Conservation (phyloP, 345 rosid genomes). For the Moricandia moricandioides region DNA sequence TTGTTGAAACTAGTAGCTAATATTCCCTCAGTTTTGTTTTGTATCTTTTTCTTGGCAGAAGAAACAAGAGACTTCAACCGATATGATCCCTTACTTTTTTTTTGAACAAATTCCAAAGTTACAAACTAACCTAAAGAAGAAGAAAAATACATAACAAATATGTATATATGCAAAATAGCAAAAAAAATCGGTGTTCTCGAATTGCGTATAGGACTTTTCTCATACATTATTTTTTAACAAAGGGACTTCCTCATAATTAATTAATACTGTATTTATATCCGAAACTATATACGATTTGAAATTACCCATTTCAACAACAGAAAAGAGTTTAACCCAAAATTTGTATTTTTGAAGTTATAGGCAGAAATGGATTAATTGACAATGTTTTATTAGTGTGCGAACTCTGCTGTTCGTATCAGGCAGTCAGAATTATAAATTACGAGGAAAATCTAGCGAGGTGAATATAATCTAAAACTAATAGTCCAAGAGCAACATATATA, state of each 20-base stretch:
- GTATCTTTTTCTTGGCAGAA: neutral
- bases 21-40: conserved; percentile 7
- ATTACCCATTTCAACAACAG: neutral
- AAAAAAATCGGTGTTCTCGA: neutral
- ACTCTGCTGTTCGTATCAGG: neutral
- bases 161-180: neutral
- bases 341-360: neutral
- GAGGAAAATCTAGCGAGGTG: neutral
- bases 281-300: too few relatives aligned
- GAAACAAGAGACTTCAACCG: neutral
- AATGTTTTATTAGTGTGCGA: conserved; percentile 5
- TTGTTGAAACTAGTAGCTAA: conserved; percentile 3
- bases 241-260: neutral
- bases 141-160: neutral
- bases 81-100: neutral
- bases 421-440: neutral
- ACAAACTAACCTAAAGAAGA: neutral
- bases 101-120: neutral
- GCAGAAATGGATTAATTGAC: neutral
- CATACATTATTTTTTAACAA: too few relatives aligned
- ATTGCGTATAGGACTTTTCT: too few relatives aligned
- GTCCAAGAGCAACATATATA: too few relatives aligned
- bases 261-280: too few relatives aligned
- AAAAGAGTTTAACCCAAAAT: neutral
- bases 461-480: conserved; percentile 9